Evolutionary conservation across 371 early-diverging fungal genomes (phyloP).

Genomic region (Chytridiales sp.): DNA sequence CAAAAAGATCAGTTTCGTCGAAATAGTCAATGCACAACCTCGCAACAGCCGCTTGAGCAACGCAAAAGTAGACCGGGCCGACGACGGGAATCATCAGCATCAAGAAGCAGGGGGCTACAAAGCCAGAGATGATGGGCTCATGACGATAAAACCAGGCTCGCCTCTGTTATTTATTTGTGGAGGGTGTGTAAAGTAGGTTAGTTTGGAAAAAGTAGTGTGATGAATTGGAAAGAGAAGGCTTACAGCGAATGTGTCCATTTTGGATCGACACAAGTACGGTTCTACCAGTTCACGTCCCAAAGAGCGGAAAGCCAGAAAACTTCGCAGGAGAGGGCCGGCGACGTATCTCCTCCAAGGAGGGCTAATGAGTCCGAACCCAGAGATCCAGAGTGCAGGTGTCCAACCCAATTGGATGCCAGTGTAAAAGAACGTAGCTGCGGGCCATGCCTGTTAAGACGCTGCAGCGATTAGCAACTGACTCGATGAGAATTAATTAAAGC

Average conservation of each 20-base stretch:
- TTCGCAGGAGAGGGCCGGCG: conserved; percentile 24
- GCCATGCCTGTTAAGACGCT: conserved; percentile 22
- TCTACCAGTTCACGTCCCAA: conserved; percentile 38
- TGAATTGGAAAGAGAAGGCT: background rate
- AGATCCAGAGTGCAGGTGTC: conserved; percentile 19
- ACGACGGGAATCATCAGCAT: conserved; percentile 26
- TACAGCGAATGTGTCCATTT: conserved; percentile 28
- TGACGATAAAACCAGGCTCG: conserved; percentile 28
- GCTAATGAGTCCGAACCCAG: conserved; percentile 19
- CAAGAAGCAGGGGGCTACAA: conserved; percentile 29
- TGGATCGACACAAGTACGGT: conserved; percentile 35
- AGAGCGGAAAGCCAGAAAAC: conserved; percentile 25
- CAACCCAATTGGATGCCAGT: conserved; percentile 24
- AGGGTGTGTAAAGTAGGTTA: background rate
- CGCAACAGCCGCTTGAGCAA: conserved; percentile 31
- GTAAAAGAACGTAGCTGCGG: conserved; percentile 30
- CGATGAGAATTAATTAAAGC: background rate
- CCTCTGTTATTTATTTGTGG: conserved; percentile 15
- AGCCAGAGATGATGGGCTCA: conserved; percentile 32
- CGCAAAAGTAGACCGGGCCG: conserved; percentile 35
- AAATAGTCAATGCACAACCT: conserved; percentile 35
- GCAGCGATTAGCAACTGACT: background rate
- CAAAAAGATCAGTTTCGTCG: conserved; percentile 17
- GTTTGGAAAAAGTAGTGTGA: background rate
- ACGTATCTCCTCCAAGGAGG: conserved; percentile 35